Percentiles rank a stretch among this genome's conserved stretches.
Conservation (phyloP, 2,329 filamentous ascomycete species). For the Aureobasidium sp. region DNA sequence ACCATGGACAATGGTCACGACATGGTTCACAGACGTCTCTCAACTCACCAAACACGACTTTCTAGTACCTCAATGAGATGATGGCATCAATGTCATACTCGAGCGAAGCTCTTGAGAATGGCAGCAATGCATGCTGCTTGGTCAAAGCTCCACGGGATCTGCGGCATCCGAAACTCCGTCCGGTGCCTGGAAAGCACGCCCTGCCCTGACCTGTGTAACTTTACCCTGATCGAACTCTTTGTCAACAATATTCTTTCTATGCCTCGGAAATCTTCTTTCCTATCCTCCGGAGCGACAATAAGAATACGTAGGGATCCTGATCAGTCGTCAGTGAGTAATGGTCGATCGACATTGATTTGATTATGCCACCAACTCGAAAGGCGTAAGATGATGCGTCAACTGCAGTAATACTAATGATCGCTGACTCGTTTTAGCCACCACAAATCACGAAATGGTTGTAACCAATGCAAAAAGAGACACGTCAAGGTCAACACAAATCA, state of each 20-base stretch:
- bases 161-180: background rate
- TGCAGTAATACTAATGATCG: no score
- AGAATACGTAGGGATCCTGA: background rate
- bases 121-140: background rate
- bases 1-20: no score
- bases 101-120: no score
- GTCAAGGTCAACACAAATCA: slow-evolving; percentile 27
- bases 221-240: background rate
- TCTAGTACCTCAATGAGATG: background rate
- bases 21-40: no score
- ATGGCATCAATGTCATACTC: no score
- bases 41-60: no score
- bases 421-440: slow-evolving; percentile 21
- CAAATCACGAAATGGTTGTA: slow-evolving; percentile 34
- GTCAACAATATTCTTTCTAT: background rate
- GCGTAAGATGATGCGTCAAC: slow-evolving; percentile 5
- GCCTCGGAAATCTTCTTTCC: background rate
- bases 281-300: background rate
- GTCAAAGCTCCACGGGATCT: background rate
- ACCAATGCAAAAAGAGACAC: slow-evolving; percentile 34
- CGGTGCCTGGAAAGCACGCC: background rate
- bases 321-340: background rate
- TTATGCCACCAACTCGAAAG: slow-evolving; percentile 20
- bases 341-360: background rate
- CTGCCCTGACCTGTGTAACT: background rate